A percentile compares a stretch with the other conserved stretches of the same genome.
Evolutionary conservation across 768 basidiomycete genomes (phyloP).

Genomic region (Psilocybe tampanensis): DNA sequence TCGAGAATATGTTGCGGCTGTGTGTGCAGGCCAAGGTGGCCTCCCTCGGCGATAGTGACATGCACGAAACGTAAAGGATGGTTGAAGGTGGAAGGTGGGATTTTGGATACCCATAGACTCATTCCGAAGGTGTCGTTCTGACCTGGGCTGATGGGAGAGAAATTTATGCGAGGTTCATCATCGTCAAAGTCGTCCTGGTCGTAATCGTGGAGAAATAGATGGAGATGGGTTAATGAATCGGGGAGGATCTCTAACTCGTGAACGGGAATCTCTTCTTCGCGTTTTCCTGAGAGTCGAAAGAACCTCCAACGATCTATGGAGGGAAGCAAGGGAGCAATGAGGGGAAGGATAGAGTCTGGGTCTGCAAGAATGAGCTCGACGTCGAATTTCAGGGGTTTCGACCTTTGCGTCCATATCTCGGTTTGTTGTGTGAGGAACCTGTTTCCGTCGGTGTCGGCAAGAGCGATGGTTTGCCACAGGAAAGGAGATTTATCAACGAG

Average conservation of each 20-base stretch:
- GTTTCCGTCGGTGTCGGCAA: conserved; percentile 44
- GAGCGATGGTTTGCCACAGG: conserved; percentile 60
- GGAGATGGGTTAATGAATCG: conserved; percentile 35
- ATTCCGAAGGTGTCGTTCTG: conserved; percentile 37
- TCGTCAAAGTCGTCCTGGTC: conserved; percentile 34
- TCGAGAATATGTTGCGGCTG: conserved; percentile 54
- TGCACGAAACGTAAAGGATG: conserved; percentile 56
- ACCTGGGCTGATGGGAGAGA: conserved; percentile 32
- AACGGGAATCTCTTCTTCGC: conserved; percentile 35
- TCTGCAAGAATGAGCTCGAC: conserved; percentile 51
- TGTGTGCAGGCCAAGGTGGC: conserved; percentile 35
- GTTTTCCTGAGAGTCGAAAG: conserved; percentile 46
- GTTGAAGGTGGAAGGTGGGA: conserved; percentile 49
- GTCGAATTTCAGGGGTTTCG: conserved; percentile 55
- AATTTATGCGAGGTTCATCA: conserved; percentile 30
- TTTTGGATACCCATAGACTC: conserved; percentile 48
- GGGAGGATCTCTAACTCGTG: conserved; percentile 26
- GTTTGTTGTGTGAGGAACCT: conserved; percentile 50
- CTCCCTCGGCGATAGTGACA: conserved; percentile 57
- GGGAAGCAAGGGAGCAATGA: conserved; percentile 64
- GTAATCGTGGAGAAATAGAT: conserved; percentile 37
- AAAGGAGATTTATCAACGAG: conserved; percentile 55
- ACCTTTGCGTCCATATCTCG: conserved; percentile 54
- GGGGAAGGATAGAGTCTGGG: conserved; percentile 56
- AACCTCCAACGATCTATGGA: conserved; percentile 60